Conservation (phyloP, 345 rosid genomes). For the Pelargonium nanum region DNA sequence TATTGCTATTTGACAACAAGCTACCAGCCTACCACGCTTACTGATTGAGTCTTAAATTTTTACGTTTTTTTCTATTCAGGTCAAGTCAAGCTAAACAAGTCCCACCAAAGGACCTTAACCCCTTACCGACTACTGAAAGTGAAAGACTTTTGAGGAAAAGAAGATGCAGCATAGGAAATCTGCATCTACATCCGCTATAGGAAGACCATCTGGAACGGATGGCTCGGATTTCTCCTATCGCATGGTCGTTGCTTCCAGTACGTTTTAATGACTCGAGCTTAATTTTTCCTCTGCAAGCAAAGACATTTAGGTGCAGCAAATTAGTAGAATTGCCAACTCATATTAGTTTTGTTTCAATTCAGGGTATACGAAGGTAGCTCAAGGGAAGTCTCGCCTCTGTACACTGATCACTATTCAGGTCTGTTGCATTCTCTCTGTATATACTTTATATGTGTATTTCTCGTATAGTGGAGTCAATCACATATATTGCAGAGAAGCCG, state of each 20-base stretch:
- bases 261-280: conserved; percentile 8
- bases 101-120: no score
- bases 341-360: conserved; percentile 3
- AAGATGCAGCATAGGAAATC: conserved; percentile 37
- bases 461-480: background rate
- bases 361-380: conserved; percentile 55
- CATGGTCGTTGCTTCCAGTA: conserved; percentile 87
- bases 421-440: background rate
- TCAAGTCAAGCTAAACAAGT: no score
- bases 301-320: background rate
- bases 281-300: background rate
- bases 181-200: conserved; percentile 14
- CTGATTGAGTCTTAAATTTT: background rate
- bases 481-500: background rate
- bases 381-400: conserved; percentile 30
- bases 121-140: background rate
- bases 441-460: background rate
- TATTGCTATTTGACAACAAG: no score
- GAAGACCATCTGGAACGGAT: conserved; percentile 67
- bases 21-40: background rate
- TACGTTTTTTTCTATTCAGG: background rate
- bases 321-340: background rate
- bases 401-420: conserved; percentile 36
- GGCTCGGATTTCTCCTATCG: conserved; percentile 82
- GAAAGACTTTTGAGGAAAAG: background rate